phyloP scores from a whole-genome alignment of 2,329 filamentous ascomycete genomes.

The Fusarium sp. region DNA sequence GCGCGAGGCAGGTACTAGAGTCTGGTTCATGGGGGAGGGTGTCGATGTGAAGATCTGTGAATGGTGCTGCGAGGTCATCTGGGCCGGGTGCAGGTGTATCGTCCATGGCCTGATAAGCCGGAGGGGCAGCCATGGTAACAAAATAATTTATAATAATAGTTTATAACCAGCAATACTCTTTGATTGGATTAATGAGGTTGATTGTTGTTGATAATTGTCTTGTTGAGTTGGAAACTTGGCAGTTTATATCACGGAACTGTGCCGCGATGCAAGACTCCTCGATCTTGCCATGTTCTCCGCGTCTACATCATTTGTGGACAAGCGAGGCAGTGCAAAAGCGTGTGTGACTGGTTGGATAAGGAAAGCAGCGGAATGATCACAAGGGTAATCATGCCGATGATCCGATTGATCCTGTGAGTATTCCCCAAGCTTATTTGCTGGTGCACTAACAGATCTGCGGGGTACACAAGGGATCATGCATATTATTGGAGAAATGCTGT shows the following conservation, averaged over 20 bases:
- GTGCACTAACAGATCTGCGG: not conserved
- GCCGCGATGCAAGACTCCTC: not conserved
- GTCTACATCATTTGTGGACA: not conserved
- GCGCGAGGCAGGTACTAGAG: slow-evolving; percentile 49
- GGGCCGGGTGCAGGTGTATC: not conserved
- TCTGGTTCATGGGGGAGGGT: slow-evolving; percentile 22
- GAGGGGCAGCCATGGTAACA: slow-evolving; percentile 21
- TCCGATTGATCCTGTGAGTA: not conserved
- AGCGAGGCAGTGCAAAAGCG: slow-evolving; percentile 8
- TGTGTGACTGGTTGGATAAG: not conserved
- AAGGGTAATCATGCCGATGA: slow-evolving; percentile 16
- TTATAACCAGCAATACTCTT: no score
- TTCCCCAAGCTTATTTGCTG: not conserved
- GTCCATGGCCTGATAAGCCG: slow-evolving; percentile 21
- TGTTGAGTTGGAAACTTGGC: not conserved
- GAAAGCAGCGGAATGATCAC: slow-evolving; percentile 5
- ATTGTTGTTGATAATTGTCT: not conserved
- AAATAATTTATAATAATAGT: no score
- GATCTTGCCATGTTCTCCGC: not conserved
- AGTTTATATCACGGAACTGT: slow-evolving; percentile 19
- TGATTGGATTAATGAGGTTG: not conserved
- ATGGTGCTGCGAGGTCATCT: slow-evolving; percentile 21
- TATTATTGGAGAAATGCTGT: not conserved
- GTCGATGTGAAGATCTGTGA: slow-evolving; percentile 30
- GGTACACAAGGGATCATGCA: not conserved